Evolutionary conservation across 306 rosid species (phyloP).

Genomic region (Medicago lupulina): DNA sequence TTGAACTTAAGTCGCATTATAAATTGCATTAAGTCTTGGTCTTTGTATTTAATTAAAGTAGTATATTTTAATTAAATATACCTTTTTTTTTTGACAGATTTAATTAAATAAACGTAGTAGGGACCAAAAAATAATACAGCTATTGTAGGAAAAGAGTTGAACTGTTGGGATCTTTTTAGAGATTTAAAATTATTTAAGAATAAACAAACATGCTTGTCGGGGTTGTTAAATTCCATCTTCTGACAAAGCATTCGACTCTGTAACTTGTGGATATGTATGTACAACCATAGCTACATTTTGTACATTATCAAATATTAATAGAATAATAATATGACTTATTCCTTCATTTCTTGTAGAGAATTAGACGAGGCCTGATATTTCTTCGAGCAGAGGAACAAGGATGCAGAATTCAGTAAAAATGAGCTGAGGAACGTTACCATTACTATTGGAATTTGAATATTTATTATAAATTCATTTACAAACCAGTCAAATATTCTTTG

Average conservation of each 20-base stretch:
- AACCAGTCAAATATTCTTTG: constrained; percentile 69
- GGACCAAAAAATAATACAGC: neutral
- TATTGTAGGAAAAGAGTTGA: neutral
- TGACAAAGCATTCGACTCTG: no score
- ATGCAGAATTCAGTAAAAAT: constrained; percentile 72
- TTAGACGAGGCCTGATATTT: constrained; percentile 70
- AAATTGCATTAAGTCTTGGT: neutral
- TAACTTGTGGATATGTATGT: no score
- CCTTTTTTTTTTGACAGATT: no score
- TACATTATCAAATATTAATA: no score
- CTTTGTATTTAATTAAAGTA: neutral
- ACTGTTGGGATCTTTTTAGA: no score
- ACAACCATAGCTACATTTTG: no score
- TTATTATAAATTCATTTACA: constrained; percentile 47
- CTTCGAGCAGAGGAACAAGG: constrained; percentile 72
- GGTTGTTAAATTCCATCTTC: no score
- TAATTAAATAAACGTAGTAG: no score
- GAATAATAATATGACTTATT: neutral
- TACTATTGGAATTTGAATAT: constrained; percentile 27
- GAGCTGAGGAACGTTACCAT: constrained; percentile 26
- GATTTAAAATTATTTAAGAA: no score
- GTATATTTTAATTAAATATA: neutral
- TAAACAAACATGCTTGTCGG: no score
- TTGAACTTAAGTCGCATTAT: neutral
- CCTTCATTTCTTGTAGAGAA: constrained; percentile 61